These are phyloP conservation scores for Eutrema japonicum DNA, from an alignment of 345 rosid species.

Conservation along the genomic window DNA sequence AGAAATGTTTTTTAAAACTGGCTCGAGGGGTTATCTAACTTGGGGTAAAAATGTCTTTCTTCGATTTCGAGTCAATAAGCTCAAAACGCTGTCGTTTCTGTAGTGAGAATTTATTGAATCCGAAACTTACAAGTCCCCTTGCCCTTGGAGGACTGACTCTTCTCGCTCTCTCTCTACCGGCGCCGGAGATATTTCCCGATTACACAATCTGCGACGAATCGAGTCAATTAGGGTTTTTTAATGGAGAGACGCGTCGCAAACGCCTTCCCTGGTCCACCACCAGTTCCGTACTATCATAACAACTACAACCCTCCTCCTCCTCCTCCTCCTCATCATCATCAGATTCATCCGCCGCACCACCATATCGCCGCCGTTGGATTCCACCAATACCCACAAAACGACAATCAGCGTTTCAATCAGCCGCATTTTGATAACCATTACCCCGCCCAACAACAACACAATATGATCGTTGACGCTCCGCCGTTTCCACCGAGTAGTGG, in stretches of 20 bases:
- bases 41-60: too few species aligned
- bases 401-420: slow-evolving; percentile 44
- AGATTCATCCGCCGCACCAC: slow-evolving; percentile 43
- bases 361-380: slow-evolving; percentile 38
- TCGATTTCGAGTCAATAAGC: too few species aligned
- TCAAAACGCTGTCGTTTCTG: not conserved
- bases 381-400: slow-evolving; percentile 40
- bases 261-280: slow-evolving; percentile 32
- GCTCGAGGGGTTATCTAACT: too few species aligned
- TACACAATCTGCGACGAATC: not conserved
- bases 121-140: not conserved
- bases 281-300: slow-evolving; percentile 41
- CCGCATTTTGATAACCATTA: slow-evolving; percentile 39
- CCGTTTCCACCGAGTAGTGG: slow-evolving; percentile 32
- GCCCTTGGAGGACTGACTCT: not conserved
- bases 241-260: slow-evolving; percentile 39
- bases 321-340: slow-evolving; percentile 27
- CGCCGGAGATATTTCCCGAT: slow-evolving; percentile 31
- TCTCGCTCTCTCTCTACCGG: slow-evolving; percentile 23
- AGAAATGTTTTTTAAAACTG: too few species aligned
- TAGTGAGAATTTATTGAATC: slow-evolving; percentile 8
- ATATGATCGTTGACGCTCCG: slow-evolving; percentile 42
- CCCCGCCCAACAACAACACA: slow-evolving; percentile 41
- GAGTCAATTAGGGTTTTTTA: not conserved
- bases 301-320: slow-evolving; percentile 35